A percentile compares a stretch with the other conserved stretches of the same genome.
phyloP scores from a whole-genome alignment of 2,329 filamentous ascomycete species.

The Xylariaceae sp. region DNA sequence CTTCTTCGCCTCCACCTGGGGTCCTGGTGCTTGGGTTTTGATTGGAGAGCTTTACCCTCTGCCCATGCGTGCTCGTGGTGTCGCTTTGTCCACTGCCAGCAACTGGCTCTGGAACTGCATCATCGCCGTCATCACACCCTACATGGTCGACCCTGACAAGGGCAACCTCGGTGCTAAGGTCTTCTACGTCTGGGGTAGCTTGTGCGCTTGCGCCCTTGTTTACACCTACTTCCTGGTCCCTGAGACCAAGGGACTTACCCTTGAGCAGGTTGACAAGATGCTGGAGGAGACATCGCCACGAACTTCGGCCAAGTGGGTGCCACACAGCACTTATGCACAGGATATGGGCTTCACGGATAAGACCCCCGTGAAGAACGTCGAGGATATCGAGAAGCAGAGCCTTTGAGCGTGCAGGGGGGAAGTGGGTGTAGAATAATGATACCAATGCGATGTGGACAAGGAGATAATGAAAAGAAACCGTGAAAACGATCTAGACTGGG shows the following conservation, averaged over 20 bases:
- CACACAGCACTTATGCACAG: constrained; percentile 63
- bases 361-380: not conserved
- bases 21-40: constrained; percentile 70
- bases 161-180: constrained; percentile 66
- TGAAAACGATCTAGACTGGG: no score
- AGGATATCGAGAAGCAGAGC: not conserved
- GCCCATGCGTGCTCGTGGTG: constrained; percentile 82
- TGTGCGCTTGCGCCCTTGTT: constrained; percentile 55
- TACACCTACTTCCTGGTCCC: constrained; percentile 72
- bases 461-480: no score
- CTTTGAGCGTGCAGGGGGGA: not conserved
- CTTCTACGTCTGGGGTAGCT: constrained; percentile 72
- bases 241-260: constrained; percentile 71
- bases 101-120: constrained; percentile 91
- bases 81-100: constrained; percentile 79
- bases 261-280: constrained; percentile 83
- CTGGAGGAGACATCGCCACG: constrained; percentile 80
- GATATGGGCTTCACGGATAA: constrained; percentile 44
- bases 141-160: constrained; percentile 57
- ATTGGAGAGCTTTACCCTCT: constrained; percentile 90
- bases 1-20: constrained; percentile 89
- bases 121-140: constrained; percentile 65
- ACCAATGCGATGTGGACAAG: no score
- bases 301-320: constrained; percentile 72
- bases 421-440: no score